A percentile compares a stretch with the other conserved stretches of the same genome.
Evolutionary conservation across 805 yeast species (phyloP).

Genomic region (Candida pseudofarinosa): DNA sequence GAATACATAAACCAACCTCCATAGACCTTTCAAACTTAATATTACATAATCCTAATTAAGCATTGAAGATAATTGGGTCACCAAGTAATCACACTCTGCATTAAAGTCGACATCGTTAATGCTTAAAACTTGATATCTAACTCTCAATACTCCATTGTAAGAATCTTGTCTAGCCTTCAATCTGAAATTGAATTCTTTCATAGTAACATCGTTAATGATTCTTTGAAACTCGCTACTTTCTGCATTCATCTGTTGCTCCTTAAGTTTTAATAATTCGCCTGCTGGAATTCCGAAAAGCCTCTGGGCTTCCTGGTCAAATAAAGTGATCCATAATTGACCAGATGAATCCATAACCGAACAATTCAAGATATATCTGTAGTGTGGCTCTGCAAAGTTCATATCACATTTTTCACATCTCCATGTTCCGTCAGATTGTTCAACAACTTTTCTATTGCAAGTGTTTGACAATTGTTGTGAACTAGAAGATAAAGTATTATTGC

Average conservation of each 20-base stretch:
- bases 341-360: constrained; percentile 73
- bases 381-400: constrained; percentile 60
- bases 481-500: constrained; percentile 47
- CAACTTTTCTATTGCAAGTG: constrained; percentile 76
- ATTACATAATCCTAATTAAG: constrained; percentile 5
- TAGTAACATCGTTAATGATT: constrained; percentile 46
- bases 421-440: constrained; percentile 63
- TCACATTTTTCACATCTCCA: constrained; percentile 97
- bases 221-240: constrained; percentile 44
- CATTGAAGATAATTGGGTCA: constrained; percentile 38
- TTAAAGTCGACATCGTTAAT: constrained; percentile 50
- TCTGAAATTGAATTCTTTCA: constrained; percentile 71
- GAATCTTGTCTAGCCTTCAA: constrained; percentile 79
- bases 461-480: constrained; percentile 12
- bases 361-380: constrained; percentile 76
- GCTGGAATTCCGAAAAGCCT: constrained; percentile 62
- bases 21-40: constrained; percentile 1
- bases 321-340: constrained; percentile 81
- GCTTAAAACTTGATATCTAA: constrained; percentile 66
- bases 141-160: constrained; percentile 73
- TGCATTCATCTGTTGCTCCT: constrained; percentile 26
- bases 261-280: constrained; percentile 52
- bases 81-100: constrained; percentile 58
- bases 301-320: constrained; percentile 82
- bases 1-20: neutral